Evolutionary conservation across 768 basidiomycete species (phyloP), one percentile per base, ranked within the genome.

Genomic region (Hebeloma cylindrosporum): DNA sequence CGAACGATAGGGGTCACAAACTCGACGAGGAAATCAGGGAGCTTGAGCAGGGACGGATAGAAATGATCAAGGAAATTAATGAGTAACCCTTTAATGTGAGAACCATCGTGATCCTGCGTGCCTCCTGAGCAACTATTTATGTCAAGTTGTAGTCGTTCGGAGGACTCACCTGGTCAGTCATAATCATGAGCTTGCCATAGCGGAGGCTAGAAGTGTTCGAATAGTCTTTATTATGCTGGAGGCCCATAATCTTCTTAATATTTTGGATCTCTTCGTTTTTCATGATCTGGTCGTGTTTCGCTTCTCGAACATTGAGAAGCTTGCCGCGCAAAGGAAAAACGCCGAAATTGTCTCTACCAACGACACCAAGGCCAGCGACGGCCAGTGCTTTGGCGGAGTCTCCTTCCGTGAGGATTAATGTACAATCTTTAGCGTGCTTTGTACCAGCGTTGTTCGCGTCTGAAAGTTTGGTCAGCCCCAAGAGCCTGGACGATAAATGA

Each of bases 41-140:
- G 67, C 62, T 85, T 92, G 45, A 99, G 76, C 16, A 99, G 73
- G 2, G 95, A 96, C 0, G 96, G 96, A 65, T 87, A 97, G 65
- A 93, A 98, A 62, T 94, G 88, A 59, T 98, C 96, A 48, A 99
- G 70, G 65, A 93, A 98, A 68, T 99, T 99, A 71, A 99, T 94
- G 37, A 99, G 76, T 6, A 98, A 79, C n/a, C 96, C 96, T 66
- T 99, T 99, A 71, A 99, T 99, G 69, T 99, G 96, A n/a, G 96
- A 98, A 40, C 96, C 96, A 67, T 99, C 96, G 68, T 98, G 93
- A 80, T 99, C 96, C 93, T 96, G 60, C 3, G 38, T 14, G 34
- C 4, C 14, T 14, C 7, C 18, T 36, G 20, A 46, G 50, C 9
- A 31, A 21, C 31, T 21, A n/a, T 45, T 6, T 42, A 34, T 26